phyloP scores from a whole-genome alignment of 306 rosid genomes.

The Vigna mungo region DNA sequence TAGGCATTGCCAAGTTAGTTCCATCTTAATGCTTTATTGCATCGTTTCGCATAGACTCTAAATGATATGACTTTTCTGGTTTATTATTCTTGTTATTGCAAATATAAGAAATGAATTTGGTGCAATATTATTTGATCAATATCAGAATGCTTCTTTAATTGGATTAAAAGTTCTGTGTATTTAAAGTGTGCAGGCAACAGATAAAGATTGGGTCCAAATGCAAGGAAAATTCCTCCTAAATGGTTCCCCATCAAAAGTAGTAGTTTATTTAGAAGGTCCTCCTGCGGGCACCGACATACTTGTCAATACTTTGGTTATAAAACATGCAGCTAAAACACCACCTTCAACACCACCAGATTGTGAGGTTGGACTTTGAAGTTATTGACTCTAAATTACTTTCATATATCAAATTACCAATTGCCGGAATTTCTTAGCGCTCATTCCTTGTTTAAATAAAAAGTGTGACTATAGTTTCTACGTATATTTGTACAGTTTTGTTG shows the following conservation, averaged over 20 bases:
- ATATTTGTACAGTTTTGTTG: background rate
- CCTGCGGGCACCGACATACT: conserved; percentile 90
- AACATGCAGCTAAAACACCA: conserved; percentile 78
- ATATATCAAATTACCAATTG: background rate
- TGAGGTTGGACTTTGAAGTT: conserved; percentile 60
- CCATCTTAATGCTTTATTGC: conserved; percentile 18
- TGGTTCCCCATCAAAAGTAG: conserved; percentile 77
- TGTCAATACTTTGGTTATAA: conserved; percentile 70
- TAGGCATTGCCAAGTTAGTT: conserved; percentile 87
- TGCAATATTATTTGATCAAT: background rate
- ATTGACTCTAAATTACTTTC: conserved; percentile 8
- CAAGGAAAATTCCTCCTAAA: conserved; percentile 93
- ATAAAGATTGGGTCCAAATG: conserved; percentile 85
- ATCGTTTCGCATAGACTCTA: background rate
- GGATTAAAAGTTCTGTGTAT: conserved; percentile 40
- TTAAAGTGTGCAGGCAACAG: conserved; percentile 89
- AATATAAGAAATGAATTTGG: background rate
- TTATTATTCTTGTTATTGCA: conserved; percentile 5
- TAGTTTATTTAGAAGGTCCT: conserved; percentile 92
- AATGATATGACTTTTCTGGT: background rate
- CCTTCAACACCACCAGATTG: conserved; percentile 75
- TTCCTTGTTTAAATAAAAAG: background rate
- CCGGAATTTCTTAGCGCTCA: background rate
- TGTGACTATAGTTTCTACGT: background rate
- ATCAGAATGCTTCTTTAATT: conserved; percentile 2